phyloP scores from a whole-genome alignment of 164 flowering plant genomes.

The Vitis riparia region DNA sequence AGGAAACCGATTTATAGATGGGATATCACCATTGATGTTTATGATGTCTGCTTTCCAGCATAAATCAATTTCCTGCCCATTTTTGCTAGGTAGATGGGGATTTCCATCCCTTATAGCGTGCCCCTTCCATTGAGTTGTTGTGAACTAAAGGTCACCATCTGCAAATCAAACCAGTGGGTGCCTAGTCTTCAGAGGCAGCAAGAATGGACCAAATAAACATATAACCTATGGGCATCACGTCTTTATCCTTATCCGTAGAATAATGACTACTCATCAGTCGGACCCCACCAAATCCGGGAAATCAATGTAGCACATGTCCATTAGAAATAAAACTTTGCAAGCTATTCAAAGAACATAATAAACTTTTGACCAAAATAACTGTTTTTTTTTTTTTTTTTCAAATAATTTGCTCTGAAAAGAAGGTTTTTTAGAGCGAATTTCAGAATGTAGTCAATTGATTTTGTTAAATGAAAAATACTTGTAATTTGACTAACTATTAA shows the following conservation, averaged over 20 bases:
- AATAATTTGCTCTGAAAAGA: too few species aligned
- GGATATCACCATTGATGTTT: too few species aligned
- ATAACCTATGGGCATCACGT: not conserved
- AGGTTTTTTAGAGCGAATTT: too few species aligned
- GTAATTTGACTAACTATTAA: too few species aligned
- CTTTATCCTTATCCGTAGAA: too few species aligned
- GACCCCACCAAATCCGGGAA: not conserved
- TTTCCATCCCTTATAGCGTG: not conserved
- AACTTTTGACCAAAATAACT: too few species aligned
- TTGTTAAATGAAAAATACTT: too few species aligned
- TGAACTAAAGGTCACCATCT: conserved; percentile 1
- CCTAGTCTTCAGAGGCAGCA: not conserved
- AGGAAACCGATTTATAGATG: too few species aligned
- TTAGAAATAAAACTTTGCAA: not conserved
- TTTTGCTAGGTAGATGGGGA: not conserved
- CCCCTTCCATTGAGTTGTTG: not conserved
- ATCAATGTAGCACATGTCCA: not conserved
- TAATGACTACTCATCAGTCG: not conserved
- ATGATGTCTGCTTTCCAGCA: too few species aligned
- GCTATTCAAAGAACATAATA: too few species aligned
- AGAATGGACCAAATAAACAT: not conserved
- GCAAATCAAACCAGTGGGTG: not conserved
- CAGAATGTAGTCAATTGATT: too few species aligned
- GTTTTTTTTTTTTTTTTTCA: too few species aligned
- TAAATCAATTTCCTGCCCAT: not conserved